These are phyloP conservation scores for Cytospora mali DNA, from an alignment of 2,329 filamentous ascomycete species.

Conservation along the genomic window DNA sequence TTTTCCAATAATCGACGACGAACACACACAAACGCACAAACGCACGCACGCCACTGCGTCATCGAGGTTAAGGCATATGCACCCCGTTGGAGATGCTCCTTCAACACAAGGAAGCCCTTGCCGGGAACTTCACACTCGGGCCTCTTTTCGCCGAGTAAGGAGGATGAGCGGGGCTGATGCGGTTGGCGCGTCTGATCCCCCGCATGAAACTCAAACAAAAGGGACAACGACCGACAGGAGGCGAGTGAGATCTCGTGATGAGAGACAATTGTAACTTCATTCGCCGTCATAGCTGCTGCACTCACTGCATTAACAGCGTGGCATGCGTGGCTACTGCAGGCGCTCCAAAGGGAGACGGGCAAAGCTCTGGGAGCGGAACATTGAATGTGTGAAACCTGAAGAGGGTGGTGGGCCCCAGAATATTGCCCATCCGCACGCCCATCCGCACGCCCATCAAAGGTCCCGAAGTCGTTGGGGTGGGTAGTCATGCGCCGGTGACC, in stretches of 20 bases:
- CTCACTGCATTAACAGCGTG: too few relatives aligned
- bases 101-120: not conserved
- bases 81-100: not conserved
- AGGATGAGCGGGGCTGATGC: conserved; percentile 1
- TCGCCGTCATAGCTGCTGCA: conserved; percentile 8
- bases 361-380: not conserved
- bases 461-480: not conserved
- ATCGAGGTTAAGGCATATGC: not conserved
- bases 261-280: not conserved
- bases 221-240: not conserved
- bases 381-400: not conserved
- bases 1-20: not conserved
- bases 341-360: too few relatives aligned
- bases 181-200: conserved; percentile 18
- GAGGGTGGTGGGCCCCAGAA: not conserved
- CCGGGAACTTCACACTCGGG: conserved; percentile 9
- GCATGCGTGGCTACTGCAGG: not conserved
- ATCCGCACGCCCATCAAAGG: too few relatives aligned
- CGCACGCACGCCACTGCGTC: not conserved
- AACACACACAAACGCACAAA: not conserved
- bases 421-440: not conserved
- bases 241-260: not conserved
- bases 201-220: not conserved
- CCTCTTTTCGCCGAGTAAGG: conserved; percentile 12
- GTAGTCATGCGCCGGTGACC: not conserved